Conservation (phyloP, 495 filamentous ascomycete genomes). For the Penicillium tannophilum region DNA sequence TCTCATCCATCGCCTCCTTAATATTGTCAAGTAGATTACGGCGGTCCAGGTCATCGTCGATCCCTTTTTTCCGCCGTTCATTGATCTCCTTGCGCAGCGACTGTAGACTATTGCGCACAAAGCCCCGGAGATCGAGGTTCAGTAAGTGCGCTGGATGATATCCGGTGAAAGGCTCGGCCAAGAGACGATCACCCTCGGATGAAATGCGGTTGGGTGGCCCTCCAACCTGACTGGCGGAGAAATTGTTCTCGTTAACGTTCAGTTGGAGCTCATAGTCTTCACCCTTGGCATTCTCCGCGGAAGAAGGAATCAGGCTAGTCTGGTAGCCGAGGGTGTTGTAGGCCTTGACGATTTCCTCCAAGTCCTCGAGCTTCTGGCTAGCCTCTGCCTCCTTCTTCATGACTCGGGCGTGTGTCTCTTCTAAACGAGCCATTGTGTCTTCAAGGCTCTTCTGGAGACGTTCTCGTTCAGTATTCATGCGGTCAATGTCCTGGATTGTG, state of each 20-base stretch:
- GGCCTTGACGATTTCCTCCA: slow-evolving; percentile 80
- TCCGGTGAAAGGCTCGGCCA: slow-evolving; percentile 77
- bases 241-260: slow-evolving; percentile 74
- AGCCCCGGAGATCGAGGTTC: slow-evolving; percentile 79
- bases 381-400: slow-evolving; percentile 84
- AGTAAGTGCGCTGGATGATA: slow-evolving; percentile 88
- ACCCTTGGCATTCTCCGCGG: slow-evolving; percentile 82
- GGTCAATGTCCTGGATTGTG: slow-evolving; percentile 95
- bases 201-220: slow-evolving; percentile 51
- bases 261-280: slow-evolving; percentile 80
- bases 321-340: slow-evolving; percentile 96
- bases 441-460: slow-evolving; percentile 84
- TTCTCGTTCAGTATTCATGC: slow-evolving; percentile 94
- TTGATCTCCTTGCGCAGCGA: slow-evolving; percentile 83
- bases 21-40: slow-evolving; percentile 89
- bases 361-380: slow-evolving; percentile 78
- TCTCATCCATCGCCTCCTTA: slow-evolving; percentile 94
- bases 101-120: slow-evolving; percentile 76
- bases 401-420: slow-evolving; percentile 79
- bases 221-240: slow-evolving; percentile 72
- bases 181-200: slow-evolving; percentile 63
- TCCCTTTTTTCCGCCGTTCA: slow-evolving; percentile 74
- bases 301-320: slow-evolving; percentile 81
- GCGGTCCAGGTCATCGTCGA: slow-evolving; percentile 87
- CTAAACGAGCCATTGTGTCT: slow-evolving; percentile 67